Evolutionary conservation across 148 eudicot species (phyloP), one percentile per base, ranked within the genome.

Genomic region (Fagopyrum homotropicum): DNA sequence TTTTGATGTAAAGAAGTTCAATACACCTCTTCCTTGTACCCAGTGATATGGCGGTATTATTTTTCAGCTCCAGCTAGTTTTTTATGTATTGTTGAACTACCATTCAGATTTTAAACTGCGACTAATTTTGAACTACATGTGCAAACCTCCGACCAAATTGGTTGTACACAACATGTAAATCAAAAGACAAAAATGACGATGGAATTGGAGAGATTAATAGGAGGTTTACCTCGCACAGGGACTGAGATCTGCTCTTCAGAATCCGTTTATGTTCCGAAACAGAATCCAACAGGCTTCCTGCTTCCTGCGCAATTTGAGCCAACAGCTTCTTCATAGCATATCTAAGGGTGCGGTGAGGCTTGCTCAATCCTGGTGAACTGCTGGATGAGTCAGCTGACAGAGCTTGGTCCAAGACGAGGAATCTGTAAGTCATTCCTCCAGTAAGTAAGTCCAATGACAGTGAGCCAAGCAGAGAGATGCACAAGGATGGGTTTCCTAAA

Each of bases 251-350:
- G 69, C 51, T 82, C 75, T 72, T 87, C 86, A 95, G 61, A 30
- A 86, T 73, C 54, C 77, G 80, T 78, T 86, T 84, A 79, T 86
- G 96, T 64, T 86, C 90, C 4, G 85, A 61, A 72, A 89, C 80
- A 72, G 81, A 77, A 73, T 80, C 80, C 75, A 86, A 8, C 47
- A 87, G 77, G 72, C 71, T 81, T 57, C 86, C 86, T 66, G 75
- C 75, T 82, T 84, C 83, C 77, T 83, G 84, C 76, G 84, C 93
- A 72, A 85, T 60, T 70, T 84, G 88, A 69, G 91, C 92, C 79
- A 95, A 85, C 88, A 95, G 81, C 74, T 92, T 92, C 89, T 88
- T 95, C 69, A 89, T 86, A 2, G 92, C 84, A 81, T 95, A 92
- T 78, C 84, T 92, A 3, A 86, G 82, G 75, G 97, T 95, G 76